Evolutionary conservation across 2,329 filamentous ascomycete species (phyloP).

Genomic region (Alternaria conjuncta): DNA sequence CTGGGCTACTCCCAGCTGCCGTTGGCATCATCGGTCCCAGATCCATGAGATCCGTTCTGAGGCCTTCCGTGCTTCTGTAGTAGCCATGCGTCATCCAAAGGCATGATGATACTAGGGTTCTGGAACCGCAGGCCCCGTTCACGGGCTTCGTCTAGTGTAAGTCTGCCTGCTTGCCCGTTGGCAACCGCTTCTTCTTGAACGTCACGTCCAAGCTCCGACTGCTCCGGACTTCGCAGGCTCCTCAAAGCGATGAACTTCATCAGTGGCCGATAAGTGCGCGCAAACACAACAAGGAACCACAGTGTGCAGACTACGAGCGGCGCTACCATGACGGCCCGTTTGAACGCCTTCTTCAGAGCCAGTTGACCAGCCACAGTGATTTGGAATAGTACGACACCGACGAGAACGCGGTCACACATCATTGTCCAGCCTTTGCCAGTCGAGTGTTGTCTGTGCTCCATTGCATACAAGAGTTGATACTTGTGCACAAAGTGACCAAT

Average conservation of each 20-base stretch:
- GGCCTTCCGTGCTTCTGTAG: constrained; percentile 38
- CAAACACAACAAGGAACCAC: constrained; percentile 88
- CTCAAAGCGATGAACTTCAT: constrained; percentile 91
- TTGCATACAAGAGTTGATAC: constrained; percentile 96
- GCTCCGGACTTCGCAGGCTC: constrained; percentile 73
- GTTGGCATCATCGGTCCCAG: constrained; percentile 21
- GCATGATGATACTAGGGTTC: constrained; percentile 74
- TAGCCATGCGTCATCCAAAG: constrained; percentile 77
- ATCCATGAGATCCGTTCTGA: constrained; percentile 31
- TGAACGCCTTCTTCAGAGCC: constrained; percentile 74
- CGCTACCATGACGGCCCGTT: constrained; percentile 72
- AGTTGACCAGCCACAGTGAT: constrained; percentile 88
- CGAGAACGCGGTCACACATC: constrained; percentile 88
- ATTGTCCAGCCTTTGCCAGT: constrained; percentile 95
- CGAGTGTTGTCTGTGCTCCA: constrained; percentile 95
- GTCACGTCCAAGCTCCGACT: constrained; percentile 56
- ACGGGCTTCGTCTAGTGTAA: constrained; percentile 74
- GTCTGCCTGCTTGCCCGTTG: constrained; percentile 45
- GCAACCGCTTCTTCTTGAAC: constrained; percentile 50
- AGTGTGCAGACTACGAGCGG: constrained; percentile 81
- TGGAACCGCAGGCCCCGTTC: constrained; percentile 75
- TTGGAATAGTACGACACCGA: constrained; percentile 88
- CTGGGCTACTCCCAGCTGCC: constrained; percentile 16
- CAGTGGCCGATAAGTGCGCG: constrained; percentile 81
- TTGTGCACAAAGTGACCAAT: constrained; percentile 92